Percentiles rank a stretch among this genome's conserved stretches.
Conservation (phyloP, 805 yeast genomes). For the Scheffersomyces ergatensis region DNA sequence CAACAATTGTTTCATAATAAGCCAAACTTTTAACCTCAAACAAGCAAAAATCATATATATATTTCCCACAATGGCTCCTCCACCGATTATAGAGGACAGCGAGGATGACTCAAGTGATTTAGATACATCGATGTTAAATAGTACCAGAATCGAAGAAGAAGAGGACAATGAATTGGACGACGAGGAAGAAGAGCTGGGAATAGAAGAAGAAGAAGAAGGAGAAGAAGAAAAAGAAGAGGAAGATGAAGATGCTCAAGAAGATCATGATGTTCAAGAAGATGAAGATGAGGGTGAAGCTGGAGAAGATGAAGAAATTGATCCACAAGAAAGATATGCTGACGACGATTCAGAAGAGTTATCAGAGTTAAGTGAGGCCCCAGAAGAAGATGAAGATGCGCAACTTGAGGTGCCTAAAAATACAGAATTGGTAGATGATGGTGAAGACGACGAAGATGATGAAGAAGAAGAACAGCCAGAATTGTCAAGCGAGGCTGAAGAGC, state of each 20-base stretch:
- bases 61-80: not conserved
- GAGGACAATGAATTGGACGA: conserved; percentile 4
- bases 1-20: no score
- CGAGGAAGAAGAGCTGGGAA: conserved; percentile 4
- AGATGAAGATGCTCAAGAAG: not conserved
- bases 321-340: conserved; percentile 10
- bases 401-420: conserved; percentile 11
- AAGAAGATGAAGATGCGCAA: conserved; percentile 13
- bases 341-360: conserved; percentile 7
- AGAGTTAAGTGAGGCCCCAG: conserved; percentile 12
- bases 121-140: conserved; percentile 2
- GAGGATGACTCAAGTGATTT: conserved; percentile 5
- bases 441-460: conserved; percentile 9
- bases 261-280: conserved; percentile 4
- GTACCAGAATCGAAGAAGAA: conserved; percentile 5
- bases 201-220: conserved; percentile 7
- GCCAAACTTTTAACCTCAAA: no score
- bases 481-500: conserved; percentile 1
- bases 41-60: no score
- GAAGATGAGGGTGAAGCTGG: conserved; percentile 8
- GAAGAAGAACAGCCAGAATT: conserved; percentile 6
- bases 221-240: conserved; percentile 9
- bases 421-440: conserved; percentile 9
- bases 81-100: conserved; percentile 1
- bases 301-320: conserved; percentile 14